These are phyloP conservation scores for Diaporthe velutina DNA, from an alignment of 2,329 filamentous ascomycete genomes.

Conservation along the genomic window DNA sequence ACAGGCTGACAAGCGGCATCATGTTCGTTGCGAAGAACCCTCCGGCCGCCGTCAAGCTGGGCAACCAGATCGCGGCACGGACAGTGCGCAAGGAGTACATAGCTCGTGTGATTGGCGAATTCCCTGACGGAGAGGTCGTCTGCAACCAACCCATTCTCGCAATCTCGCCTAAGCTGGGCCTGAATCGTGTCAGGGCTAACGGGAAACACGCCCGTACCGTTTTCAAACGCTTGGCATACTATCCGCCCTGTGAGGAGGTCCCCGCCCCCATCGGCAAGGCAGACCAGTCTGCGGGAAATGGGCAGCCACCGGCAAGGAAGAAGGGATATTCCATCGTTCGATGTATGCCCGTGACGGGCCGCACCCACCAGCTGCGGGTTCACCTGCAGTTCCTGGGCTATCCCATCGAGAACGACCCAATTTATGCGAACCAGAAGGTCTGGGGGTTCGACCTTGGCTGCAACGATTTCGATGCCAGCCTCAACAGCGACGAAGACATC, in stretches of 20 bases:
- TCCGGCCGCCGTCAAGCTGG: conserved; percentile 82
- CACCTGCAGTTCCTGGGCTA: conserved; percentile 95
- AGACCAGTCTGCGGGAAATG: conserved; percentile 43
- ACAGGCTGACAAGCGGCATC: conserved; percentile 92
- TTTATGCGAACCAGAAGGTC: conserved; percentile 94
- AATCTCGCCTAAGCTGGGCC: conserved; percentile 93
- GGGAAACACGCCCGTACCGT: conserved; percentile 92
- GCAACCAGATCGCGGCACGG: conserved; percentile 80
- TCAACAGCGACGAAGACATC: conserved; percentile 88
- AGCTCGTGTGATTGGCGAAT: conserved; percentile 89
- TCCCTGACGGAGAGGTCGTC: conserved; percentile 90
- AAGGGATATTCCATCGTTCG: conserved; percentile 94
- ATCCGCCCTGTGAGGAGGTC: conserved; percentile 62
- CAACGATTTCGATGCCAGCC: conserved; percentile 73
- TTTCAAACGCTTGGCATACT: conserved; percentile 94
- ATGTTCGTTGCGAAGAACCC: conserved; percentile 97
- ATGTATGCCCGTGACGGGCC: conserved; percentile 91
- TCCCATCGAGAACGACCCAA: conserved; percentile 96
- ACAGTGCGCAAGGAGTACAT: conserved; percentile 97
- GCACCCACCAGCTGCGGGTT: conserved; percentile 95
- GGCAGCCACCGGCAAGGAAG: conserved; percentile 62
- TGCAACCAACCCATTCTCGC: conserved; percentile 95
- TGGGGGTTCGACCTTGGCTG: conserved; percentile 86
- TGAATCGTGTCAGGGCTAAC: conserved; percentile 94
- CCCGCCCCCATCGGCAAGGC: conserved; percentile 43